Evolutionary conservation across 768 basidiomycete genomes (phyloP).

Genomic region (Pleurotus giganteus): DNA sequence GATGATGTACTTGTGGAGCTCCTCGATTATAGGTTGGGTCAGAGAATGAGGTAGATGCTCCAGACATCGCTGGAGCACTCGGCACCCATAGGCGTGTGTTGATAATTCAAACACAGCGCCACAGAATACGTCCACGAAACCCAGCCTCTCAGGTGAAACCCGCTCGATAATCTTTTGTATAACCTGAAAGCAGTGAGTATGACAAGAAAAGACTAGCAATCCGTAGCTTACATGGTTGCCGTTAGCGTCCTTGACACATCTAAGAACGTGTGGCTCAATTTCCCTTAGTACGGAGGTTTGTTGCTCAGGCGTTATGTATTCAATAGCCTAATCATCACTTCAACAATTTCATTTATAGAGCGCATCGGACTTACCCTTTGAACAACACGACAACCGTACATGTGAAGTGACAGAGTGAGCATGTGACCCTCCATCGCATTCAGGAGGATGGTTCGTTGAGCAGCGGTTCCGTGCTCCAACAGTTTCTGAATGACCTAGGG

Average conservation of each 20-base stretch:
- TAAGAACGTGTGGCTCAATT: slow-evolving; percentile 75
- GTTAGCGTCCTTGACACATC: slow-evolving; percentile 87
- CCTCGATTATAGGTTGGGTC: slow-evolving; percentile 73
- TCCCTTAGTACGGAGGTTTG: slow-evolving; percentile 75
- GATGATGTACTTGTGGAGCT: slow-evolving; percentile 69
- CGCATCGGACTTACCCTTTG: slow-evolving; percentile 65
- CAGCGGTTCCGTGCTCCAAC: slow-evolving; percentile 80
- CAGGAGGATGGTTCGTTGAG: slow-evolving; percentile 70
- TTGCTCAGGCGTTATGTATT: slow-evolving; percentile 75
- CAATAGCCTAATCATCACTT: slow-evolving; percentile 65
- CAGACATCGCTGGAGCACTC: slow-evolving; percentile 91
- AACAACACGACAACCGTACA: slow-evolving; percentile 96
- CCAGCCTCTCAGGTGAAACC: slow-evolving; percentile 71
- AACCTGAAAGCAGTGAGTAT: slow-evolving; percentile 43
- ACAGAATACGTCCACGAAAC: slow-evolving; percentile 72
- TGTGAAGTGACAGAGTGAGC: slow-evolving; percentile 75
- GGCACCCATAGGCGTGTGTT: slow-evolving; percentile 90
- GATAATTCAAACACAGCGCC: slow-evolving; percentile 80
- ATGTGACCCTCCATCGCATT: slow-evolving; percentile 77
- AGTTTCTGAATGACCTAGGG: slow-evolving; percentile 87
- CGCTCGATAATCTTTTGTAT: slow-evolving; percentile 87
- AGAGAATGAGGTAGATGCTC: slow-evolving; percentile 75
- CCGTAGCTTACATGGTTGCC: slow-evolving; percentile 82
- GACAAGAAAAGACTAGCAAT: not conserved
- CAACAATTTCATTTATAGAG: slow-evolving; percentile 6